These are phyloP conservation scores for Excoecaria agallocha DNA, from an alignment of 345 rosid species.

Conservation along the genomic window DNA sequence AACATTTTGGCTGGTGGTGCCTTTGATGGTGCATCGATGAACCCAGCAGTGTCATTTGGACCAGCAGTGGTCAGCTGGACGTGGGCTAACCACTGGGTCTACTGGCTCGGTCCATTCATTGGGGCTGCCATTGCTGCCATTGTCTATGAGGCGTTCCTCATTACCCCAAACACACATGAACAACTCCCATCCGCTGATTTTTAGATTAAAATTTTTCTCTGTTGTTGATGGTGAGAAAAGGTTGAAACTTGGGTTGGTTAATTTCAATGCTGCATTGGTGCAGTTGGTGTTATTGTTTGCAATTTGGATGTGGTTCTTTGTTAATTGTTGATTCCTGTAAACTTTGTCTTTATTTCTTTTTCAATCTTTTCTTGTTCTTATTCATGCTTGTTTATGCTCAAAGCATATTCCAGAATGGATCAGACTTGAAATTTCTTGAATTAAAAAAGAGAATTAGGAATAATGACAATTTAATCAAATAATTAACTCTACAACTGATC, in stretches of 20 bases:
- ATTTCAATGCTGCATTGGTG: conserved; percentile 26
- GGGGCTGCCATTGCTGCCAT: conserved; percentile 30
- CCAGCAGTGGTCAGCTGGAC: conserved; percentile 37
- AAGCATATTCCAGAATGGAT: not conserved
- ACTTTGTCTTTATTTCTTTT: conserved; percentile 14
- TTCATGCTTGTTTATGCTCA: too few relatives aligned
- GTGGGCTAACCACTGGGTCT: conserved; percentile 36
- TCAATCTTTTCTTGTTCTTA: conserved; percentile 6
- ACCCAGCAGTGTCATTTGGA: conserved; percentile 34
- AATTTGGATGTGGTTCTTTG: conserved; percentile 5
- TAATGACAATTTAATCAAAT: too few relatives aligned
- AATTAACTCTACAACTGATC: too few relatives aligned
- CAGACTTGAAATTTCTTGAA: not conserved
- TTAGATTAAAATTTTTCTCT: not conserved
- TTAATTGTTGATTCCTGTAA: conserved; percentile 26
- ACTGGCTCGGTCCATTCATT: conserved; percentile 33
- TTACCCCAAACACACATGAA: conserved; percentile 26
- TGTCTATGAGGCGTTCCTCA: conserved; percentile 28
- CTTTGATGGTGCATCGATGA: conserved; percentile 36
- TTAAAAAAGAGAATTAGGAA: not conserved
- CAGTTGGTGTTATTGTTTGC: conserved; percentile 30
- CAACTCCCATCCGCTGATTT: conserved; percentile 21
- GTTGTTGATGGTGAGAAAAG: not conserved
- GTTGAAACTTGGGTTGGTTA: conserved; percentile 18
- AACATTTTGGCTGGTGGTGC: conserved; percentile 38